Percentiles rank a stretch among this genome's conserved stretches.
phyloP scores from a whole-genome alignment of 495 filamentous ascomycete species.

The Xylaria telfairii region DNA sequence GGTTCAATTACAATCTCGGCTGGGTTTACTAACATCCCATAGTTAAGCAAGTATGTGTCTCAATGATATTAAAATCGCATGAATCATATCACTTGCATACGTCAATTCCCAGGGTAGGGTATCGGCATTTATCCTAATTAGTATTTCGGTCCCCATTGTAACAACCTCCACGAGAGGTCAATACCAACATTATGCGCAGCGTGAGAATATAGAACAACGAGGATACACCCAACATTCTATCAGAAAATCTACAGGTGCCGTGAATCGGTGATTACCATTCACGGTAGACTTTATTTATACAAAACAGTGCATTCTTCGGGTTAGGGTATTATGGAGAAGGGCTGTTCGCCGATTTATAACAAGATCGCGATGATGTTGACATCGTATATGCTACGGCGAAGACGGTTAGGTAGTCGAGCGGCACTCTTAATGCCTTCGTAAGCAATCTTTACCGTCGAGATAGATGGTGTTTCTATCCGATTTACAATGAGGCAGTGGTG shows the following conservation, averaged over 20 bases:
- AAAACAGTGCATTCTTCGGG: background rate
- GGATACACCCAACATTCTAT: background rate
- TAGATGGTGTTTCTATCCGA: background rate
- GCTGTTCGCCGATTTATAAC: background rate
- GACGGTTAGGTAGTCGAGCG: background rate
- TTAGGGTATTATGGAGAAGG: background rate
- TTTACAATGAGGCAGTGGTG: background rate
- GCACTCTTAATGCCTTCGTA: background rate
- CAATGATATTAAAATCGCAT: background rate
- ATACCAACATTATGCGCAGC: background rate
- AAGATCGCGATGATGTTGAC: background rate
- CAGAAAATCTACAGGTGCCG: background rate
- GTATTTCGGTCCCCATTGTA: background rate
- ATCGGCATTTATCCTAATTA: background rate
- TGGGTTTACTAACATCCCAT: background rate
- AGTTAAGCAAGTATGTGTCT: background rate
- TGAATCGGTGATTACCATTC: background rate
- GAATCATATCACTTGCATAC: background rate
- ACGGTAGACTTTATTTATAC: background rate
- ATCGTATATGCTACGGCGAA: background rate
- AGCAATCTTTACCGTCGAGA: background rate
- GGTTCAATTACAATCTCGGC: background rate
- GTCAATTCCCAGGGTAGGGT: background rate
- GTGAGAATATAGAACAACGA: background rate
- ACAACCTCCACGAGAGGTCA: no score